Conservation (phyloP, 1,139 yeast genomes). For the Dujonia santamariae region DNA sequence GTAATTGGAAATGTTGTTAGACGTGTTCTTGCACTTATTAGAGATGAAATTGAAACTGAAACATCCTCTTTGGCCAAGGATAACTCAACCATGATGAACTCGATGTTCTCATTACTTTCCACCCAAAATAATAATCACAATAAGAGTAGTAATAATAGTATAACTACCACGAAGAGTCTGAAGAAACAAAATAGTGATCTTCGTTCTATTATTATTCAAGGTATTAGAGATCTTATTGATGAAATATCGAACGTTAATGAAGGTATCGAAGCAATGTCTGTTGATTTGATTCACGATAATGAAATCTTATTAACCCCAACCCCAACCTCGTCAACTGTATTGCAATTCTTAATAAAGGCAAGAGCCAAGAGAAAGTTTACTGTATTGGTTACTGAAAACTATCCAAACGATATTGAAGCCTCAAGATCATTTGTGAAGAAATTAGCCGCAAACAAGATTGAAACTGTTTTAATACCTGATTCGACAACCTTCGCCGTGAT, state of each 20-base stretch:
- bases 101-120: conserved; percentile 87
- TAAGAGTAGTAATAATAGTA: conserved; percentile 6
- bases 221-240: conserved; percentile 88
- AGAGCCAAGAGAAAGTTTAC: conserved; percentile 88
- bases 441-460: conserved; percentile 82
- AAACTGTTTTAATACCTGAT: conserved; percentile 89
- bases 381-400: conserved; percentile 88
- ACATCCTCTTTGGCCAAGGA: conserved; percentile 17
- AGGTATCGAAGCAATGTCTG: conserved; percentile 85
- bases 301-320: conserved; percentile 92
- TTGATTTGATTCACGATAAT: conserved; percentile 91
- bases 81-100: conserved; percentile 66
- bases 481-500: conserved; percentile 90
- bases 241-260: conserved; percentile 90
- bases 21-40: conserved; percentile 79
- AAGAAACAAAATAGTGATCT: conserved; percentile 58
- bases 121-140: conserved; percentile 27
- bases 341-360: conserved; percentile 83
- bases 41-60: conserved; percentile 79
- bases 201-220: conserved; percentile 88
- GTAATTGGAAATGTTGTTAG: conserved; percentile 89
- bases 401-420: conserved; percentile 75
- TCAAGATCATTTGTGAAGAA: conserved; percentile 81
- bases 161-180: conserved; percentile 29
- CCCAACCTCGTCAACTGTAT: conserved; percentile 85